Conservation (phyloP, 257 asterid genomes). For the Verbascum thapsus region DNA sequence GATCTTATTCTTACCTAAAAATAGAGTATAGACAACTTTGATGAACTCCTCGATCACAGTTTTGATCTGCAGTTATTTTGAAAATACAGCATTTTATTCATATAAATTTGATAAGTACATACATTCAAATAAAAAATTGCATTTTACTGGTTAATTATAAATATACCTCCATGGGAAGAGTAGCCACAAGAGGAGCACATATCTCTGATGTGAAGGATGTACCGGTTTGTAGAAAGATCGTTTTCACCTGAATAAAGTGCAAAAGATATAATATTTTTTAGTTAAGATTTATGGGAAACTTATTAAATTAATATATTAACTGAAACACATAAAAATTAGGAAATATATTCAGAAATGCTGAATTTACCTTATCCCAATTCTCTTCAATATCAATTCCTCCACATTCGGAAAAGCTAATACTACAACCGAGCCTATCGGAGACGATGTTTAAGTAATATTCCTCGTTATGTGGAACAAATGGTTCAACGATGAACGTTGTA, state of each 20-base stretch:
- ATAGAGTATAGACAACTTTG: constrained; percentile 59
- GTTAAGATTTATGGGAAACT: not conserved
- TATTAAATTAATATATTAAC: not conserved
- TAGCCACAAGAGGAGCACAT: constrained; percentile 93
- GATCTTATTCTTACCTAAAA: constrained; percentile 51
- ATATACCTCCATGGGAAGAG: constrained; percentile 89
- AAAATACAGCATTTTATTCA: not conserved
- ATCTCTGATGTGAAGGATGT: constrained; percentile 62
- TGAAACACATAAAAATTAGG: not conserved
- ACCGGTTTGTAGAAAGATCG: constrained; percentile 72
- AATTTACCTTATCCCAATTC: constrained; percentile 92
- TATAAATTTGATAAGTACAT: no score
- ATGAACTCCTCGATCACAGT: constrained; percentile 79
- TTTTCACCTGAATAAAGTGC: constrained; percentile 65
- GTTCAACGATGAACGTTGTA: constrained; percentile 88
- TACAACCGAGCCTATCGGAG: constrained; percentile 91
- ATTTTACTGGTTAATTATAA: not conserved
- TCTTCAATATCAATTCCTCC: constrained; percentile 97
- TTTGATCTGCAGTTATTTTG: constrained; percentile 52
- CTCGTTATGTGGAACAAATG: constrained; percentile 85
- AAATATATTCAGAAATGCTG: not conserved
- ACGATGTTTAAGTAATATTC: constrained; percentile 85
- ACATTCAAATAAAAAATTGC: not conserved
- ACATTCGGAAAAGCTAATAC: constrained; percentile 92
- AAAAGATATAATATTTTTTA: not conserved